Evolutionary conservation across 73 alveolate genomes (phyloP).

Genomic region (Stentor roeselii): DNA sequence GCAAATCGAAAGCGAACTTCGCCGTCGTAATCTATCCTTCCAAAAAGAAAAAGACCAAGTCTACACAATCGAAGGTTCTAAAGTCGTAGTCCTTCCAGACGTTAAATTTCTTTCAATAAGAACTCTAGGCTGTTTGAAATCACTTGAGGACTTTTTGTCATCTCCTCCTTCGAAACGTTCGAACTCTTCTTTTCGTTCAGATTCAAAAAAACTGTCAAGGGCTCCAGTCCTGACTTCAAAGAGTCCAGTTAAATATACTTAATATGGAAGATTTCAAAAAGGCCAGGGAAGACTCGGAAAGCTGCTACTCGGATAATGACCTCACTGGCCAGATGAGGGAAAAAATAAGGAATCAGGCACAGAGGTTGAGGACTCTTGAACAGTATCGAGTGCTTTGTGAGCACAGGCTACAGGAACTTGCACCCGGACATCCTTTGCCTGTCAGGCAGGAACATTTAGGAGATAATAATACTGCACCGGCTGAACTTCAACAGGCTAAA

Average conservation of each 20-base stretch:
- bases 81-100: neutral
- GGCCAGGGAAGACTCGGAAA: neutral
- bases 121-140: neutral
- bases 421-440: conserved; percentile 31
- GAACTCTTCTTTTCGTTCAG: too few relatives aligned
- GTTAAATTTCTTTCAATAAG: neutral
- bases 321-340: neutral
- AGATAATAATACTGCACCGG: neutral
- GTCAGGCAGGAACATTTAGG: conserved; percentile 28
- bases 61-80: neutral
- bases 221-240: too few relatives aligned
- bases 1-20: neutral
- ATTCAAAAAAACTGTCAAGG: too few relatives aligned
- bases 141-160: neutral
- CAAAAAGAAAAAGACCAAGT: neutral
- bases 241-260: too few relatives aligned
- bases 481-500: conserved; percentile 19
- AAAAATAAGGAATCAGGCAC: conserved; percentile 23
- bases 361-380: conserved; percentile 4
- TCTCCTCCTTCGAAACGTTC: neutral
- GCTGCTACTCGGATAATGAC: neutral
- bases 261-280: neutral
- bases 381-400: neutral
- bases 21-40: neutral
- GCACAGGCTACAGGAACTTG: neutral